Conservation (phyloP, 257 asterid species). For the Agastache rugosa region DNA sequence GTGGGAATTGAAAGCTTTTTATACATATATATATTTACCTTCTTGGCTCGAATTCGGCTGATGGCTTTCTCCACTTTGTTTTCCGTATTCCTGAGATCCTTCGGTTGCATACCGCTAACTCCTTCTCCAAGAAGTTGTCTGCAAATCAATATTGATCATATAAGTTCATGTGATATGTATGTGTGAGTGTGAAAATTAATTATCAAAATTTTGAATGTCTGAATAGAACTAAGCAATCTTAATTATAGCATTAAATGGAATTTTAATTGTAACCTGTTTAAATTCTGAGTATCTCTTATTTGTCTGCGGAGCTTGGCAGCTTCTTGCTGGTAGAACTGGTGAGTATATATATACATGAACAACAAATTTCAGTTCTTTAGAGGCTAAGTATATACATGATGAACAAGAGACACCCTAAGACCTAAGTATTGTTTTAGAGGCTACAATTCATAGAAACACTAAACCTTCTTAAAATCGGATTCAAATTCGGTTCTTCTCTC, state of each 20-base stretch:
- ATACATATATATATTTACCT: constrained; percentile 41
- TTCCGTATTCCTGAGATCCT: constrained; percentile 68
- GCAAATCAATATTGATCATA: neutral
- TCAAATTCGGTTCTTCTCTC: too few relatives aligned
- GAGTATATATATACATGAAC: neutral
- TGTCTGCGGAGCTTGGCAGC: constrained; percentile 71
- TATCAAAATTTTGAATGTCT: neutral
- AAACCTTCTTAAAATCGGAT: too few relatives aligned
- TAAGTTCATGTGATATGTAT: neutral
- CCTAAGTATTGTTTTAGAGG: too few relatives aligned
- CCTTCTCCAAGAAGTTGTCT: constrained; percentile 89
- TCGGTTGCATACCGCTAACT: constrained; percentile 54
- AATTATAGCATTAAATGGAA: neutral
- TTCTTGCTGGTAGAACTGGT: constrained; percentile 92
- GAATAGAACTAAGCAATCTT: neutral
- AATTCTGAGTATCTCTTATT: constrained; percentile 64
- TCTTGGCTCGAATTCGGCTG: constrained; percentile 70
- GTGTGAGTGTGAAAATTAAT: neutral
- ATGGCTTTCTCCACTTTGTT: constrained; percentile 78
- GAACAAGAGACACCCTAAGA: too few relatives aligned
- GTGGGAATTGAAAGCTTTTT: neutral
- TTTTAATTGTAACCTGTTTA: constrained; percentile 56
- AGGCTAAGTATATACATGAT: too few relatives aligned
- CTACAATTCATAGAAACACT: too few relatives aligned
- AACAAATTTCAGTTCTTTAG: too few relatives aligned